A percentile compares a stretch with the other conserved stretches of the same genome.
Conservation (phyloP, 495 filamentous ascomycete species). For the Tuber indicum region DNA sequence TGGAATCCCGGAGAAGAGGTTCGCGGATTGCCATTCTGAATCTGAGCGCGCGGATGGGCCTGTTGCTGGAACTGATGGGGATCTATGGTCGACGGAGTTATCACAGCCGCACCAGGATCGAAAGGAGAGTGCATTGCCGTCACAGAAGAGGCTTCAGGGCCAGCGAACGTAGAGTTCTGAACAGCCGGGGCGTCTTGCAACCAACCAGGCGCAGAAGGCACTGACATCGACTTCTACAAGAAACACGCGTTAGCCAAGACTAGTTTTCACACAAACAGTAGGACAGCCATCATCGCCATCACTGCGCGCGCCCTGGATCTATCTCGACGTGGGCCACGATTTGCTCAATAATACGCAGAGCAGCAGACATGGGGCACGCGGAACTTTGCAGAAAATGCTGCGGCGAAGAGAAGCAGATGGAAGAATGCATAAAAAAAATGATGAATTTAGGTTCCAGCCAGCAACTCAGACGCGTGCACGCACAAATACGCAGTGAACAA, state of each 20-base stretch:
- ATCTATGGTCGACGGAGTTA: slow-evolving; percentile 50
- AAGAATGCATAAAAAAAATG: slow-evolving; percentile 16
- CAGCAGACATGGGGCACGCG: slow-evolving; percentile 8
- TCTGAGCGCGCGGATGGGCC: slow-evolving; percentile 54
- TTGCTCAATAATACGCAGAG: slow-evolving; percentile 4
- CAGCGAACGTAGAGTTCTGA: slow-evolving; percentile 38
- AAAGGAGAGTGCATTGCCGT: slow-evolving; percentile 41
- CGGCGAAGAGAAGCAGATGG: not conserved
- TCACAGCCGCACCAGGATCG: slow-evolving; percentile 40
- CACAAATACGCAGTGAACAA: slow-evolving; percentile 22
- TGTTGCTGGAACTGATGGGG: slow-evolving; percentile 57
- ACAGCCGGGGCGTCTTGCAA: slow-evolving; percentile 41
- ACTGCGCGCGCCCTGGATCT: slow-evolving; percentile 15
- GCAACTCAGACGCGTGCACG: slow-evolving; percentile 33
- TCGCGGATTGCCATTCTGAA: slow-evolving; percentile 77
- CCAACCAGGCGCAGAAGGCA: slow-evolving; percentile 39
- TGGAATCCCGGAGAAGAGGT: slow-evolving; percentile 73
- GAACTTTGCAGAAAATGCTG: slow-evolving; percentile 16
- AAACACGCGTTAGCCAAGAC: slow-evolving; percentile 37
- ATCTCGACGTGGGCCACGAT: slow-evolving; percentile 4
- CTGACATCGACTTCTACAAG: slow-evolving; percentile 41
- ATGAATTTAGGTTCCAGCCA: slow-evolving; percentile 28
- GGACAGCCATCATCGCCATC: slow-evolving; percentile 24
- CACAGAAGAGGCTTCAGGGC: slow-evolving; percentile 31
- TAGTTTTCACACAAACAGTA: slow-evolving; percentile 11